Evolutionary conservation across 1,284 basidiomycete genomes (phyloP).

Genomic region (Pyrrhoderma lamaoense): DNA sequence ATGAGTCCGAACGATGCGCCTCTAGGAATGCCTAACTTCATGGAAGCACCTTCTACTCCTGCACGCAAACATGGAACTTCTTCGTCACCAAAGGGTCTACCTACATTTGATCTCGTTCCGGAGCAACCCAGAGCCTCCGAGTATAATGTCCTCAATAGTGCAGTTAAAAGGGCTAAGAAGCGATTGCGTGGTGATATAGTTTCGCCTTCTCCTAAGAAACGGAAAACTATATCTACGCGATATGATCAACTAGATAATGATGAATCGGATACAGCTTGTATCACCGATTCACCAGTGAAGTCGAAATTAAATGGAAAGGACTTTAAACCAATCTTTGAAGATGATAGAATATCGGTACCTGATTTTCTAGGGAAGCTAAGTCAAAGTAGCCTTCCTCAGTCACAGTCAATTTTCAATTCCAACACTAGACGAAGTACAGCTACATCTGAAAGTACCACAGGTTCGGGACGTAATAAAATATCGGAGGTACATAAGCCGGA

Average conservation of each 20-base stretch:
- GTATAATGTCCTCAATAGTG: conserved; percentile 23
- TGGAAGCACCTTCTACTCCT: conserved; percentile 46
- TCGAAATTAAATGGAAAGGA: conserved; percentile 42
- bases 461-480: too few species aligned
- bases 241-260: conserved; percentile 5
- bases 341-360: conserved; percentile 27
- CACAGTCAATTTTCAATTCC: too few species aligned
- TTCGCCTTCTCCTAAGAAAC: conserved; percentile 72
- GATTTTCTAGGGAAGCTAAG: conserved; percentile 15
- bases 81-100: conserved; percentile 33
- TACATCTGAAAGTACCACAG: not conserved
- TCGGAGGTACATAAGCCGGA: too few species aligned
- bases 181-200: conserved; percentile 73
- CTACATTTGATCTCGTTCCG: conserved; percentile 23
- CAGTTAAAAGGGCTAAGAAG: conserved; percentile 61
- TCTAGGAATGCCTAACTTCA: conserved; percentile 1
- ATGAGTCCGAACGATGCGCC: conserved; percentile 13
- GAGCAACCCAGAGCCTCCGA: conserved; percentile 18
- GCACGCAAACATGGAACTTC: conserved; percentile 36
- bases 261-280: conserved; percentile 40
- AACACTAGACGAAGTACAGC: not conserved
- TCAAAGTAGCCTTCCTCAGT: too few species aligned
- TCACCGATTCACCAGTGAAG: conserved; percentile 67
- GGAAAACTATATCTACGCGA: conserved; percentile 29
- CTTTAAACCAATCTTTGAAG: conserved; percentile 64